Conservation (phyloP, 331 rosid genomes). For the Pyracantha coccinea region DNA sequence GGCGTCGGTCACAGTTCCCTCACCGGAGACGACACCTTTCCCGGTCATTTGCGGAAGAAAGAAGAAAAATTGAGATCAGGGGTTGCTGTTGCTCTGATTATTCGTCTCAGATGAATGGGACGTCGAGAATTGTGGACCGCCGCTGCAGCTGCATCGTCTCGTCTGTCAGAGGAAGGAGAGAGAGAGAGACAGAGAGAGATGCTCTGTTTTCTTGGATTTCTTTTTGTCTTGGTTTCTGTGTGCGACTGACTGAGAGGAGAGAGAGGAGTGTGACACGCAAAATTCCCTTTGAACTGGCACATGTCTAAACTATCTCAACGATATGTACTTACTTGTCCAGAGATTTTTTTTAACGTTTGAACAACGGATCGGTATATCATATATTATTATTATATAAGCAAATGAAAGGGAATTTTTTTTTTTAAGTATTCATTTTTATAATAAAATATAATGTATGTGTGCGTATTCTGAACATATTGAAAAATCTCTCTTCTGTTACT, state of each 20-base stretch:
- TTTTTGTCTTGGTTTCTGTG: neutral
- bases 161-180: neutral
- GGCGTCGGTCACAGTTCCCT: neutral
- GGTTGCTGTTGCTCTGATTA: neutral
- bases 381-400: too few species aligned
- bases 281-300: neutral
- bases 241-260: neutral
- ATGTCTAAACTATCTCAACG: neutral
- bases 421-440: too few species aligned
- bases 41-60: slow-evolving; percentile 18
- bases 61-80: neutral
- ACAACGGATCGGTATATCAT: too few species aligned
- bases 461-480: too few species aligned
- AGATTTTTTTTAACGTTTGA: too few species aligned
- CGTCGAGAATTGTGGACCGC: neutral
- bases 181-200: neutral
- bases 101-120: neutral
- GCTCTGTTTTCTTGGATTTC: neutral
- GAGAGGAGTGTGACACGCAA: neutral
- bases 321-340: neutral
- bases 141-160: neutral
- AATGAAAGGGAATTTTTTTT: too few species aligned
- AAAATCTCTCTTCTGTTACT: too few species aligned
- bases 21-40: neutral
- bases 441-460: too few species aligned